Percentiles rank a stretch among this genome's conserved stretches.
These are phyloP conservation scores for Leonotis leonurus DNA, from an alignment of 257 asterid species.

Conservation along the genomic window DNA sequence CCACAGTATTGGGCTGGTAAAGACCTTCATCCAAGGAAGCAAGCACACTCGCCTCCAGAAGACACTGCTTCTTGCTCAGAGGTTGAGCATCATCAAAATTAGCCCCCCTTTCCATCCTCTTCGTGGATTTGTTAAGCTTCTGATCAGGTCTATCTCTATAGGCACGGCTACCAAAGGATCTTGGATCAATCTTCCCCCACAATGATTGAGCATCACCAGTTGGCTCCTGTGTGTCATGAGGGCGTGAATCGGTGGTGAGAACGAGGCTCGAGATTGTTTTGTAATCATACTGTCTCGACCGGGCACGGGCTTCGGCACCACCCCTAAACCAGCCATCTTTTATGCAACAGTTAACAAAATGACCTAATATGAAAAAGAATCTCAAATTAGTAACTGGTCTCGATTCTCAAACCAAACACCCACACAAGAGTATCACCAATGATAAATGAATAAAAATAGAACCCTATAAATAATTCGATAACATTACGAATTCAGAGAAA, in stretches of 20 bases:
- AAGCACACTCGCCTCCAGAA: conserved; percentile 43
- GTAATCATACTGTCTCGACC: conserved; percentile 50
- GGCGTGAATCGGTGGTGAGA: conserved; percentile 47
- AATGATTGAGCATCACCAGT: conserved; percentile 52
- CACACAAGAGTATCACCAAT: not conserved
- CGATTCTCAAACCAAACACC: not conserved
- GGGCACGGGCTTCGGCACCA: conserved; percentile 57
- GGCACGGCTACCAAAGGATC: conserved; percentile 45
- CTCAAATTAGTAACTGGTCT: not conserved
- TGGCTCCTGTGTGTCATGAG: conserved; percentile 52
- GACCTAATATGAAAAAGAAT: conserved; percentile 11
- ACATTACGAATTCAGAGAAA: too few species aligned
- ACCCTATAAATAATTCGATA: too few species aligned
- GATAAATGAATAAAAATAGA: too few species aligned
- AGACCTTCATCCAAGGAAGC: conserved; percentile 51
- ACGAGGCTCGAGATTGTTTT: conserved; percentile 56
- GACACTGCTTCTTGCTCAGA: conserved; percentile 44
- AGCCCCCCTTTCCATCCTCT: conserved; percentile 37
- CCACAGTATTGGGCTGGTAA: conserved; percentile 55
- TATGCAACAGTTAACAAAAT: not conserved
- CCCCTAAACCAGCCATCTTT: conserved; percentile 49
- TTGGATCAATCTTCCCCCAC: conserved; percentile 54
- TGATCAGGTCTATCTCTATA: conserved; percentile 43
- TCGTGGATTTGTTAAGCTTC: conserved; percentile 39
- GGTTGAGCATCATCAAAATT: conserved; percentile 30